These are phyloP conservation scores for Lichtheimia hyalospora DNA, from an alignment of 371 early-diverging fungal species.

Conservation along the genomic window DNA sequence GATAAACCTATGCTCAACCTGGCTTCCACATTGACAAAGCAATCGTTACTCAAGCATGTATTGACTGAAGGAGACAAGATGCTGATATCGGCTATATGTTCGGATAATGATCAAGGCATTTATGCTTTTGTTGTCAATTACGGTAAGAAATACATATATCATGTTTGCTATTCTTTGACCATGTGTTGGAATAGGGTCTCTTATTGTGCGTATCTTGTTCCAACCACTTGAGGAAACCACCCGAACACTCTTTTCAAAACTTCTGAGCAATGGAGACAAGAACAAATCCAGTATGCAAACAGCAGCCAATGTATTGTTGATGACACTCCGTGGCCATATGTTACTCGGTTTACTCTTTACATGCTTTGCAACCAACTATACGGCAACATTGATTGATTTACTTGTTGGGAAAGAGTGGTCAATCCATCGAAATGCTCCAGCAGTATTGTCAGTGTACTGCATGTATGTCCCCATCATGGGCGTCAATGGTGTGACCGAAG, in stretches of 20 bases:
- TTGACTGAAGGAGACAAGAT: slow-evolving; percentile 96
- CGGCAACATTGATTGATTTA: slow-evolving; percentile 69
- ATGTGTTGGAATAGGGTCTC: slow-evolving; percentile 61
- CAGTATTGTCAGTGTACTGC: slow-evolving; percentile 76
- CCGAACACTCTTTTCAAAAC: slow-evolving; percentile 78
- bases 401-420: slow-evolving; percentile 72
- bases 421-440: slow-evolving; percentile 45
- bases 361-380: slow-evolving; percentile 84
- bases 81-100: slow-evolving; percentile 67
- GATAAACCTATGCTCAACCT: slow-evolving; percentile 62
- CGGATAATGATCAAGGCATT: slow-evolving; percentile 67
- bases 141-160: slow-evolving; percentile 57
- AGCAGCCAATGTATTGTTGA: slow-evolving; percentile 57
- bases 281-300: slow-evolving; percentile 8
- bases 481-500: slow-evolving; percentile 93
- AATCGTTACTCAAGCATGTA: slow-evolving; percentile 88
- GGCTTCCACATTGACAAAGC: slow-evolving; percentile 77
- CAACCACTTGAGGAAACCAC: slow-evolving; percentile 92
- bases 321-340: slow-evolving; percentile 75
- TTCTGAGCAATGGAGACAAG: slow-evolving; percentile 26
- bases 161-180: not conserved
- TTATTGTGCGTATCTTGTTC: slow-evolving; percentile 88
- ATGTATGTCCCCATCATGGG: slow-evolving; percentile 93
- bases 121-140: slow-evolving; percentile 88
- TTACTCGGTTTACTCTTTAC: slow-evolving; percentile 80